Evolutionary conservation across 768 basidiomycete genomes (phyloP).

Genomic region (Trametes gibbosa): DNA sequence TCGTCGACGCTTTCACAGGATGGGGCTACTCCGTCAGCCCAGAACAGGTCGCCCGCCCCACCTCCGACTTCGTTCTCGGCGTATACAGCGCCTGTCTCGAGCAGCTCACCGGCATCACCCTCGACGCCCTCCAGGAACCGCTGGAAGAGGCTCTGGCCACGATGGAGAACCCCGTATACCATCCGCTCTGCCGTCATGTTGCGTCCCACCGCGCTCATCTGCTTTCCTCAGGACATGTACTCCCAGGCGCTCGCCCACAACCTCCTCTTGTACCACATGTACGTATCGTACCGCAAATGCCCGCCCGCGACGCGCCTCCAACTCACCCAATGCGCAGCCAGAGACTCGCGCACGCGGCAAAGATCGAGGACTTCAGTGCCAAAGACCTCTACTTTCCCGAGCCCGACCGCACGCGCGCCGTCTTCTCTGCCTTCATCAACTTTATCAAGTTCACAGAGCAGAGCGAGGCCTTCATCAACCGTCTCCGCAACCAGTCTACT

Average conservation of each 20-base stretch:
- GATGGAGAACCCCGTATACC: slow-evolving; percentile 51
- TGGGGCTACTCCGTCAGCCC: slow-evolving; percentile 68
- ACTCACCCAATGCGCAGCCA: slow-evolving; percentile 38
- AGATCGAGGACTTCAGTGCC: slow-evolving; percentile 73
- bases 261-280: slow-evolving; percentile 72
- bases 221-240: slow-evolving; percentile 58
- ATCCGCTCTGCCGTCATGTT: too few relatives aligned
- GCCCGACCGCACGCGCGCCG: slow-evolving; percentile 64
- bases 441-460: slow-evolving; percentile 89
- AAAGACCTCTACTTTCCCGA: slow-evolving; percentile 75
- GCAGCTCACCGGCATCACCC: slow-evolving; percentile 63
- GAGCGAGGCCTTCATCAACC: slow-evolving; percentile 56
- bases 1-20: slow-evolving; percentile 58
- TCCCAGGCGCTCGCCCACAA: slow-evolving; percentile 55
- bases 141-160: slow-evolving; percentile 52
- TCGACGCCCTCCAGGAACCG: slow-evolving; percentile 57
- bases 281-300: slow-evolving; percentile 19
- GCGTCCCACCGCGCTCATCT: too few relatives aligned
- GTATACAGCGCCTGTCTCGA: slow-evolving; percentile 72
- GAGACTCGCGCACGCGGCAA: slow-evolving; percentile 70
- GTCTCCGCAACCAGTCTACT: slow-evolving; percentile 60
- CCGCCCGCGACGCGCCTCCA: neutral
- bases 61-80: slow-evolving; percentile 65
- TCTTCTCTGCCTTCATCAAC: slow-evolving; percentile 89
- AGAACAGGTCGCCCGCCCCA: slow-evolving; percentile 67